phyloP scores from a whole-genome alignment of 495 filamentous ascomycete species.

The Podospora bellae-mahoneyi region DNA sequence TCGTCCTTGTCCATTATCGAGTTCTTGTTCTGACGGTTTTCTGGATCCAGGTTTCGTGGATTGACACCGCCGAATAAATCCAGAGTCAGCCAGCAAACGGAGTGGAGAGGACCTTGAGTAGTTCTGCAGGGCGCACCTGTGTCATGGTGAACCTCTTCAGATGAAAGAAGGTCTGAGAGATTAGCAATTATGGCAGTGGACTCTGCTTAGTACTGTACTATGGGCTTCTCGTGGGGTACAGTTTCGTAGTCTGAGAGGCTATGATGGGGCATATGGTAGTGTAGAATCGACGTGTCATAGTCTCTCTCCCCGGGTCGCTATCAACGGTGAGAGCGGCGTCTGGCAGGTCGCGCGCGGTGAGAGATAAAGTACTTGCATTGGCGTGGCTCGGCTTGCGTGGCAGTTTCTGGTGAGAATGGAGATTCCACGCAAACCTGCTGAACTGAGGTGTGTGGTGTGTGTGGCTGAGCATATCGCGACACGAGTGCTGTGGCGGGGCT shows the following conservation, averaged over 20 bases:
- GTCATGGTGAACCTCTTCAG: neutral
- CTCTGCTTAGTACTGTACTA: neutral
- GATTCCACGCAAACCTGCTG: neutral
- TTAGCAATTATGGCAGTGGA: neutral
- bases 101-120: neutral
- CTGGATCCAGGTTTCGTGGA: neutral
- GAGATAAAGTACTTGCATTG: neutral
- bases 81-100: neutral
- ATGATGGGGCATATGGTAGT: neutral
- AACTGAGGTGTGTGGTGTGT: neutral
- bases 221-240: neutral
- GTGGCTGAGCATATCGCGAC: conserved; percentile 16
- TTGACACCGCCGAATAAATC: neutral
- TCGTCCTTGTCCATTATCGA: neutral
- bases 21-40: neutral
- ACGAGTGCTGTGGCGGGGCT: conserved; percentile 11
- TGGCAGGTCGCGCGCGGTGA: neutral
- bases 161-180: neutral
- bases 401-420: neutral
- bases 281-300: neutral
- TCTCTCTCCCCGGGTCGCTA: neutral
- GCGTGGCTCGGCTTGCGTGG: neutral
- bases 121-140: neutral
- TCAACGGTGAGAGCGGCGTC: neutral
- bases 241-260: neutral